phyloP scores from a whole-genome alignment of 192 early-diverging fungal genomes.

The Backusella sp. region DNA sequence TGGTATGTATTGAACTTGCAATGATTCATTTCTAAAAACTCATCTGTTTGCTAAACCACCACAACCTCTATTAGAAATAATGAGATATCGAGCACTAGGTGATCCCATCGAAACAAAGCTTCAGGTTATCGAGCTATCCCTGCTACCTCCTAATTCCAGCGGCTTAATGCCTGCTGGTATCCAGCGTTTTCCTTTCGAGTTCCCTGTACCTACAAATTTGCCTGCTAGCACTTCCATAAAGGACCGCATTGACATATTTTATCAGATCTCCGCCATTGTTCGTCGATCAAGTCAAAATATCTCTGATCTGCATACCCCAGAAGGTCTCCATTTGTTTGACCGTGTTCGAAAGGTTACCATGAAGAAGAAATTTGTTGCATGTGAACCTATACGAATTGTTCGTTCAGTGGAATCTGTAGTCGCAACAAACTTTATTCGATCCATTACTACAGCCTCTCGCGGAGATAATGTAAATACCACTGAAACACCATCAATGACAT shows the following conservation, averaged over 20 bases:
- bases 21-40: neutral
- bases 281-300: neutral
- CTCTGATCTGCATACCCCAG: neutral
- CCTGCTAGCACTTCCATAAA: slow-evolving; percentile 21
- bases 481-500: neutral
- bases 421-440: neutral
- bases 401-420: slow-evolving; percentile 14
- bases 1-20: neutral
- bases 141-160: slow-evolving; percentile 20
- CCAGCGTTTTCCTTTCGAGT: slow-evolving; percentile 32
- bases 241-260: slow-evolving; percentile 21
- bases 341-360: neutral
- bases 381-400: slow-evolving; percentile 5
- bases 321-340: neutral
- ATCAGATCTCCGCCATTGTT: slow-evolving; percentile 25
- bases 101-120: slow-evolving; percentile 14
- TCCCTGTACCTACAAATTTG: slow-evolving; percentile 27
- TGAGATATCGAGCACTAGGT: slow-evolving; percentile 9
- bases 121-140: slow-evolving; percentile 27
- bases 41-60: neutral
- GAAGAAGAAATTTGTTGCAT: slow-evolving; percentile 8
- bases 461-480: neutral
- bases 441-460: neutral
- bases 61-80: slow-evolving; percentile 8
- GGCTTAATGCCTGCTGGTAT: slow-evolving; percentile 21